Percentiles rank a stretch among this genome's conserved stretches.
These are phyloP conservation scores for Millerozyma acaciae DNA, from an alignment of 805 yeast species.

Conservation along the genomic window DNA sequence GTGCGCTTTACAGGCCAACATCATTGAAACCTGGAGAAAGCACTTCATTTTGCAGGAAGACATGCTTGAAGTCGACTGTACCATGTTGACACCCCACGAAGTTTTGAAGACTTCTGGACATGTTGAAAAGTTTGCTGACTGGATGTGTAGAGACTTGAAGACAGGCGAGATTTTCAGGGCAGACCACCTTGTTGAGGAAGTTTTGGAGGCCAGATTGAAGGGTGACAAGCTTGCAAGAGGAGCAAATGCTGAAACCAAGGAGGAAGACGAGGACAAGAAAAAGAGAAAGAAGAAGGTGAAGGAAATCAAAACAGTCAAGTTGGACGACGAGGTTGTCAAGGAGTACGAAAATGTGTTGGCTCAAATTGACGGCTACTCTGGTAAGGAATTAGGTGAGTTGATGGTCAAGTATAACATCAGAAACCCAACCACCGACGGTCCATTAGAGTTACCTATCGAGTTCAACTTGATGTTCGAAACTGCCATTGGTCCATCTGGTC, in stretches of 20 bases:
- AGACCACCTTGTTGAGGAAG: conserved; percentile 97
- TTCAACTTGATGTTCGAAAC: conserved; percentile 99
- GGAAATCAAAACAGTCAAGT: conserved; percentile 83
- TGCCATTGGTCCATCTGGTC: conserved; percentile 98
- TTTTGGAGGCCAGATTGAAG: conserved; percentile 89
- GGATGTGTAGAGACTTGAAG: conserved; percentile 96
- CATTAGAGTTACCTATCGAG: conserved; percentile 85
- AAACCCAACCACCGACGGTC: conserved; percentile 87
- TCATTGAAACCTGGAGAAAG: conserved; percentile 94
- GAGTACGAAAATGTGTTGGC: conserved; percentile 89
- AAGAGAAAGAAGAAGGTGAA: conserved; percentile 84
- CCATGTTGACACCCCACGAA: conserved; percentile 97
- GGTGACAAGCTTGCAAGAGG: conserved; percentile 99
- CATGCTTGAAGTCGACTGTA: conserved; percentile 97
- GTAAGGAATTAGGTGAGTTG: conserved; percentile 85
- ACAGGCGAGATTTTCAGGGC: conserved; percentile 99
- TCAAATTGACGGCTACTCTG: conserved; percentile 92
- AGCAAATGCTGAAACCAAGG: conserved; percentile 46
- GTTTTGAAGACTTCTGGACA: conserved; percentile 98
- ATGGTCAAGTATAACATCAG: conserved; percentile 78
- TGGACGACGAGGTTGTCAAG: conserved; percentile 71
- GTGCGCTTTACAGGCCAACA: conserved; percentile 95
- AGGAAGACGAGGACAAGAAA: conserved; percentile 66
- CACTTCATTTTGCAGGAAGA: conserved; percentile 97
- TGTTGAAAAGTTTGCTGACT: conserved; percentile 97